phyloP scores from a whole-genome alignment of 208 protist genomes.

The Wallacemonas sp. region DNA sequence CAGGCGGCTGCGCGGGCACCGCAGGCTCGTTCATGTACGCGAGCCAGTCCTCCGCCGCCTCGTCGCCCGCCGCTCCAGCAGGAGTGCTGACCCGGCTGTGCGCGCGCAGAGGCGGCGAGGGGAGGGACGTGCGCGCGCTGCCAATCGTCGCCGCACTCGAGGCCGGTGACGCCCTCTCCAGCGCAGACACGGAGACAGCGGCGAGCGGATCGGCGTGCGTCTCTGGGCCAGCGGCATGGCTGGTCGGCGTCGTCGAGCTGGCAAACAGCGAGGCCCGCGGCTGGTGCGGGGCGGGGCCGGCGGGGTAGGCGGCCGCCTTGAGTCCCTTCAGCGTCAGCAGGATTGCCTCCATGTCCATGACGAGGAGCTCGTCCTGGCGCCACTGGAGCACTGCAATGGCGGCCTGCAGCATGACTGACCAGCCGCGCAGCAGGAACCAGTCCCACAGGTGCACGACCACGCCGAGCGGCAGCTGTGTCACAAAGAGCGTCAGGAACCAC shows the following conservation, averaged over 20 bases:
- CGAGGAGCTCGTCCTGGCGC: constrained; percentile 42
- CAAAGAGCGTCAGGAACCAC: constrained; percentile 74
- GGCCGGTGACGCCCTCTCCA: no score
- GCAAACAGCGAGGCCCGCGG: not conserved
- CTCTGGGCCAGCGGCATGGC: no score
- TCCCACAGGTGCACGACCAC: constrained; percentile 58
- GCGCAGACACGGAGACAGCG: no score
- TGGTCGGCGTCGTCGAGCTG: not conserved
- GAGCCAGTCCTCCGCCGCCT: not conserved
- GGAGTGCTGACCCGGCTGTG: no score
- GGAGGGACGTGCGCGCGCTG: no score
- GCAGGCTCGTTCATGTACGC: constrained; percentile 17
- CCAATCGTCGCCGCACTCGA: no score
- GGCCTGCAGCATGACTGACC: constrained; percentile 47
- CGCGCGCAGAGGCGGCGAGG: no score
- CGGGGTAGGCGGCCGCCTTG: not conserved
- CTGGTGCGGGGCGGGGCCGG: no score
- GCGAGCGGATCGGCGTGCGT: no score
- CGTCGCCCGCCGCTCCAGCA: no score
- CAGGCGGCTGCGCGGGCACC: not conserved
- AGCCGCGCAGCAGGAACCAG: constrained; percentile 51
- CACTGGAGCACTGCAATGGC: constrained; percentile 50
- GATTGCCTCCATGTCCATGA: constrained; percentile 43
- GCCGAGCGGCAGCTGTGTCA: constrained; percentile 47
- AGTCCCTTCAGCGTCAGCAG: constrained; percentile 43